Base-by-base conservation (phyloP, 1,284 basidiomycete species). In the Mycena citricolor region DNA sequence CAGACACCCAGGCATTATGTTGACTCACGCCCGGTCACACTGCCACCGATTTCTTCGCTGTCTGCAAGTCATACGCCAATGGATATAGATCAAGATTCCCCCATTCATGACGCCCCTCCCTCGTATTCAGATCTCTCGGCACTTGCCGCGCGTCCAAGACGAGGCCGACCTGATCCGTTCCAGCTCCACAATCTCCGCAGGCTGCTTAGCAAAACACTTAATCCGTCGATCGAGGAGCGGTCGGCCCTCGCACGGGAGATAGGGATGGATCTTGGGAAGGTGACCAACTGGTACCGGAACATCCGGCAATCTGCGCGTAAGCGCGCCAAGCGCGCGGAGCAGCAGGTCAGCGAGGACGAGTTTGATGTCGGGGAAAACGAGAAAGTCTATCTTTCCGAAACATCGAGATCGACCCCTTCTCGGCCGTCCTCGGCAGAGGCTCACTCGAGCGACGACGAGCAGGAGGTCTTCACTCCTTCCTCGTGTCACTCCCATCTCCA, bases 211-310 rank as follows among this genome's bases (percentile, higher is more conserved):
- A 79, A 75, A 49, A 88, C 84, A 3, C 59, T 77, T n/a, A 83
- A 78, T n/a, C 86, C 86, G 11, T 81, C 83, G 14, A 85, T 88
- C 50, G 86, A 89, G 61, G 81, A 89, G 61, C 82, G 86, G 33
- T 76, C 75, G 33, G 75, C 78, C 29, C 68, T 89, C 11, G 86
- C 86, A 16, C 67, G 75, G 24, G 81, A 87, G 64, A 77, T 87
- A 49, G 84, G 83, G 63, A 83, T 83, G 85, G 84, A 89, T 62
- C 64, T 87, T 46, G 80, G 79, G 56, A 87, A 86, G 65, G 85
- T 89, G 37, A 87, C 85, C n/a, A 89, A 89, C 62, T 89, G 86
- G 86, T 89, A 88, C 71, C 73, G 86, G 30, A 89, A 89, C 61
- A 35, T 52, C 28, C 51, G 51, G 13, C 51, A 52, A 32, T 42